Evolutionary conservation across 2,329 filamentous ascomycete genomes (phyloP).

Genomic region (Neofusicoccum ribis): DNA sequence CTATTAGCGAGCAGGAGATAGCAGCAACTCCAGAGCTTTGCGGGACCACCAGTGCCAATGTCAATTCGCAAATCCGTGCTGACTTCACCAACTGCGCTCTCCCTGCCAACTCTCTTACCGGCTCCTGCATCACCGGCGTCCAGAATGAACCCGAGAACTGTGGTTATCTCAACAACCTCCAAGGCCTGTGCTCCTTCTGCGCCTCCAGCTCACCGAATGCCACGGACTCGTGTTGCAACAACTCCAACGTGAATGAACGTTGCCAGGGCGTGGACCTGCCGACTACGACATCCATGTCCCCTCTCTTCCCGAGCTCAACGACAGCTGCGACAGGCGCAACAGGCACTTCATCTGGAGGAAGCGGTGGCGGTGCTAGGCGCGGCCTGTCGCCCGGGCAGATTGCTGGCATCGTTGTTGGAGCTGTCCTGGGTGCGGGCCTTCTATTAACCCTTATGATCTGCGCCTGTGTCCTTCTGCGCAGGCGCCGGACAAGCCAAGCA

Average conservation of each 20-base stretch:
- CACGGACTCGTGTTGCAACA: conserved; percentile 93
- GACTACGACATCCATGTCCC: conserved; percentile 61
- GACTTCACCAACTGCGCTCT: conserved; percentile 90
- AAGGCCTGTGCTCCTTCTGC: conserved; percentile 86
- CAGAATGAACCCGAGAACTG: conserved; percentile 85
- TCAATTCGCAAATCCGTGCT: conserved; percentile 76
- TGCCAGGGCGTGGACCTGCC: conserved; percentile 80
- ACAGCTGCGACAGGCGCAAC: conserved; percentile 49
- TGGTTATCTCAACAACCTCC: conserved; percentile 71
- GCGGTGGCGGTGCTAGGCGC: conserved; percentile 32
- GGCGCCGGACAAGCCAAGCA: conserved; percentile 61
- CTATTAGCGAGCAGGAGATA: conserved; percentile 85
- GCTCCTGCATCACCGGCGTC: conserved; percentile 71
- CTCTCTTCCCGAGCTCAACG: conserved; percentile 62
- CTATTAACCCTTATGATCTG: conserved; percentile 64
- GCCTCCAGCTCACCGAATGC: conserved; percentile 79
- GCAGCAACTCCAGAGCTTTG: conserved; percentile 74
- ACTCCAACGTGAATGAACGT: conserved; percentile 69
- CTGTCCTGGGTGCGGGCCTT: conserved; percentile 68
- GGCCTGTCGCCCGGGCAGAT: conserved; percentile 82
- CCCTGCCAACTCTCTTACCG: conserved; percentile 75
- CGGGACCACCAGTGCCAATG: conserved; percentile 62
- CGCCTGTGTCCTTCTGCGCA: conserved; percentile 59
- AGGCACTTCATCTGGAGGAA: conserved; percentile 29
- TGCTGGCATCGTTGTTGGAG: conserved; percentile 85